Percentiles rank a stretch among this genome's conserved stretches.
Conservation (phyloP, 306 rosid species). For the Gastrolobium bilobum region DNA sequence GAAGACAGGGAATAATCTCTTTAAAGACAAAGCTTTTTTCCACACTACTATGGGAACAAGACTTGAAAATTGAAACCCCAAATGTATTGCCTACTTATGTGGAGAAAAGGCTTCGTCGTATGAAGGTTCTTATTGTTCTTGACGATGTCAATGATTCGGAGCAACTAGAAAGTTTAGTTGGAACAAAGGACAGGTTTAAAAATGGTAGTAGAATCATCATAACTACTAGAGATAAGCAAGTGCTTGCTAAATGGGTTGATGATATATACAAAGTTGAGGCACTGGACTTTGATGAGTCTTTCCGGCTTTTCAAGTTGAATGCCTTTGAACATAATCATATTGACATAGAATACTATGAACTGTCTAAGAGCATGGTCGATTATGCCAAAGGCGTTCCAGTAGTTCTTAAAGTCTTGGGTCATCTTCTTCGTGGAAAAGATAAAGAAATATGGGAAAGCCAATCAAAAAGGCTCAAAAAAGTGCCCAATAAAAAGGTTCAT, state of each 20-base stretch:
- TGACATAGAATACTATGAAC: background rate
- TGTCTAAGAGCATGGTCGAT: background rate
- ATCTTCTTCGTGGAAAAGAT: background rate
- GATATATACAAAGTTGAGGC: background rate
- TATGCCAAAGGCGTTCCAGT: conserved; percentile 38
- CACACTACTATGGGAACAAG: background rate
- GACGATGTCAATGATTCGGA: conserved; percentile 35
- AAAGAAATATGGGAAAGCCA: conserved; percentile 36
- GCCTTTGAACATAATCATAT: conserved; percentile 15
- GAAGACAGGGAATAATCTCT: background rate
- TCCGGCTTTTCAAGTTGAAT: conserved; percentile 19
- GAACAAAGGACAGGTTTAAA: conserved; percentile 21
- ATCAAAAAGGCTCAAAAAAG: background rate
- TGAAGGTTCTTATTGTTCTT: conserved; percentile 39
- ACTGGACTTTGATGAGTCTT: background rate
- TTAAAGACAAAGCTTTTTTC: conserved; percentile 28
- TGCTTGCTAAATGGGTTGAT: background rate
- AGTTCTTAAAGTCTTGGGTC: conserved; percentile 36
- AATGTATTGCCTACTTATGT: background rate
- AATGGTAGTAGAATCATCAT: conserved; percentile 29
- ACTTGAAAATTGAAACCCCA: background rate
- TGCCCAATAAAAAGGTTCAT: background rate
- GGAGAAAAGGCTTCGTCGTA: conserved; percentile 1
- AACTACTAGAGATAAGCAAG: conserved; percentile 38
- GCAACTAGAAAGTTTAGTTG: conserved; percentile 6